phyloP scores from a whole-genome alignment of 2,329 filamentous ascomycete species.

The Alternaria infectoria region DNA sequence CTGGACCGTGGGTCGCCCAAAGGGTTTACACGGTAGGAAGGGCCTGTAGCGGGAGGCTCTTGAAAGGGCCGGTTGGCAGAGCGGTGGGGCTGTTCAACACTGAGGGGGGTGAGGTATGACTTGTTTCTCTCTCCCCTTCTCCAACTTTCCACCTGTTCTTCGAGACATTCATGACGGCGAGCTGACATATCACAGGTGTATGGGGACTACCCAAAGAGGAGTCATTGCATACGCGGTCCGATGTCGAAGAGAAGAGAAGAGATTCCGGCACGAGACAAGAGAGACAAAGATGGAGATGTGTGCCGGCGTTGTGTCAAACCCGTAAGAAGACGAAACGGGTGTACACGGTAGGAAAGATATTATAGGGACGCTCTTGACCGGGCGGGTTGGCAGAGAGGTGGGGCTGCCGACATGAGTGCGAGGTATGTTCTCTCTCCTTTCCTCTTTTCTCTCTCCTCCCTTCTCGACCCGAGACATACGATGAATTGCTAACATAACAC shows the following conservation, averaged over 20 bases:
- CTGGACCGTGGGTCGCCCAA: not conserved
- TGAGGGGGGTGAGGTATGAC: not conserved
- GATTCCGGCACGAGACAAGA: not conserved
- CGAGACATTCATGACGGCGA: not conserved
- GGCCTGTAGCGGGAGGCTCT: not conserved
- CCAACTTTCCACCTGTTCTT: not conserved
- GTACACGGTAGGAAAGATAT: not conserved
- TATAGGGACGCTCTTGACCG: not conserved
- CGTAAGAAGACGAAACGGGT: not conserved
- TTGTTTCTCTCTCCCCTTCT: not conserved
- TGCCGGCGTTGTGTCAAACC: not conserved
- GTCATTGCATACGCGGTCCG: not conserved
- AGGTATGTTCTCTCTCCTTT: not conserved
- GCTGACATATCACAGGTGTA: not conserved
- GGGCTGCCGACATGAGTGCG: not conserved
- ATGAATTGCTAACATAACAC: not conserved
- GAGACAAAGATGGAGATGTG: not conserved
- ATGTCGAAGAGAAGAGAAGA: not conserved
- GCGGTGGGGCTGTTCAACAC: not conserved
- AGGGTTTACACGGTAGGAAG: not conserved
- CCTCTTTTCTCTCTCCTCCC: too few relatives aligned
- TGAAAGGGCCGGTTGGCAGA: not conserved
- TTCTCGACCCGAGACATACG: not conserved
- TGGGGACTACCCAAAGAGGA: not conserved
- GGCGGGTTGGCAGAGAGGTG: not conserved